Evolutionary conservation across 1,284 basidiomycete genomes (phyloP), one percentile per base, ranked within the genome.

Genomic region (Amylostereum chailletii): DNA sequence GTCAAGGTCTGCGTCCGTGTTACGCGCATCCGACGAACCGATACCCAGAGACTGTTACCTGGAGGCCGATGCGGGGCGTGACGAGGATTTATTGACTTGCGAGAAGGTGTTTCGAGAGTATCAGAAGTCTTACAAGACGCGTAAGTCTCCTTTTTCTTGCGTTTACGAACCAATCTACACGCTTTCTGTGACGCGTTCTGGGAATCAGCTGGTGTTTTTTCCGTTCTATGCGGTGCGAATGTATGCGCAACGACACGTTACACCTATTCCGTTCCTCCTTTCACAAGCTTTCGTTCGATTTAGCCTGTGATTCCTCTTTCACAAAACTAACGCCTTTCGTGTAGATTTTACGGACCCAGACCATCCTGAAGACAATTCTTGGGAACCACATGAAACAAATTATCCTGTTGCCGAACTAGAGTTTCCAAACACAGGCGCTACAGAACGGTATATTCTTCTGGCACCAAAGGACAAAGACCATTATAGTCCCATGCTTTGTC

Each of bases 401-500:
- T 76, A 76, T 57, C 86, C 86, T 8, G 66, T 70, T 2, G 74
- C 71, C 41, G 80, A 83, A 56, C 67, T 89, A 40, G 85, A 88
- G 61, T 88, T 85, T 59, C 86, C 86, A 33, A 86, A 86, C 61
- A 72, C 63, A 34, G 66, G 72, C 49, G 79, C 84, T 44, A 67
- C 68, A 47, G 86, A 88, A 71, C 72, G 71, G 83, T 83, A 52
- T 65, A 72, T 85, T 51, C 71, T 89, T 50, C 73, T 87, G 43
- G 77, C 72, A 41, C 86, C 86, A 19, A 86, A 81, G 60, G 86
- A 90, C 67, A 79, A 79, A 56, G 84, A 90, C 57, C 84, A 87
- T 58, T 89, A 88, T 61, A 83, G 84, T 60, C 86, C 86, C 10
- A 80, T 89, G 49, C 74, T 82, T 70, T 83, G 83, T 57, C 67